phyloP scores from a whole-genome alignment of 345 rosid genomes.

The Psidium friedrichsthalianum region DNA sequence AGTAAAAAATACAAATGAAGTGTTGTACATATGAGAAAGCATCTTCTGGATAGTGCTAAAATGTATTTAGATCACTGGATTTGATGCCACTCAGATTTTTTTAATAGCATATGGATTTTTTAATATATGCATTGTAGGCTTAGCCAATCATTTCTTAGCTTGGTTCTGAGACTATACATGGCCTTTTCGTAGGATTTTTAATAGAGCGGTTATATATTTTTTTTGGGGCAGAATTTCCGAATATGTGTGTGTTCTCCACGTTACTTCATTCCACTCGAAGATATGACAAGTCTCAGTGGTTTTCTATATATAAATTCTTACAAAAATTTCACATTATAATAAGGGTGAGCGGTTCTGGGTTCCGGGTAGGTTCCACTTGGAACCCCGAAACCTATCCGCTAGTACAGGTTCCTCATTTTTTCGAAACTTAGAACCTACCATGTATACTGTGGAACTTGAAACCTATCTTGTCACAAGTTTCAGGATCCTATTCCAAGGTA shows the following conservation, averaged over 20 bases:
- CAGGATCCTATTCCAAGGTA: too few species aligned
- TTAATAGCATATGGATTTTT: not conserved
- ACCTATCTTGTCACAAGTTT: too few species aligned
- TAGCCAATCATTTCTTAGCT: too few species aligned
- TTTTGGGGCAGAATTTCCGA: too few species aligned
- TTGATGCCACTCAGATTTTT: not conserved
- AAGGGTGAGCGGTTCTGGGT: too few species aligned
- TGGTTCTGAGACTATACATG: too few species aligned
- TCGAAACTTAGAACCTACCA: too few species aligned
- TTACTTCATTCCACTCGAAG: not conserved
- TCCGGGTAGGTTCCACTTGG: too few species aligned
- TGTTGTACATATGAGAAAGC: not conserved
- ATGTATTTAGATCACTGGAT: not conserved
- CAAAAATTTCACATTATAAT: not conserved
- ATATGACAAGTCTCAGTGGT: not conserved
- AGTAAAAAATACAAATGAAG: not conserved
- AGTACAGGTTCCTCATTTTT: too few species aligned
- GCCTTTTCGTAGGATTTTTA: not conserved
- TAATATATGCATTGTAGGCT: too few species aligned
- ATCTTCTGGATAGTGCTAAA: not conserved
- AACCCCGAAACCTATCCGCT: too few species aligned
- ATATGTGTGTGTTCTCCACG: not conserved
- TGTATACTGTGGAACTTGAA: too few species aligned
- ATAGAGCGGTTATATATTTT: not conserved
- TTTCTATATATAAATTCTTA: not conserved